These are phyloP conservation scores for Aspergillus sp. DNA, from an alignment of 2,329 filamentous ascomycete genomes.

Conservation along the genomic window DNA sequence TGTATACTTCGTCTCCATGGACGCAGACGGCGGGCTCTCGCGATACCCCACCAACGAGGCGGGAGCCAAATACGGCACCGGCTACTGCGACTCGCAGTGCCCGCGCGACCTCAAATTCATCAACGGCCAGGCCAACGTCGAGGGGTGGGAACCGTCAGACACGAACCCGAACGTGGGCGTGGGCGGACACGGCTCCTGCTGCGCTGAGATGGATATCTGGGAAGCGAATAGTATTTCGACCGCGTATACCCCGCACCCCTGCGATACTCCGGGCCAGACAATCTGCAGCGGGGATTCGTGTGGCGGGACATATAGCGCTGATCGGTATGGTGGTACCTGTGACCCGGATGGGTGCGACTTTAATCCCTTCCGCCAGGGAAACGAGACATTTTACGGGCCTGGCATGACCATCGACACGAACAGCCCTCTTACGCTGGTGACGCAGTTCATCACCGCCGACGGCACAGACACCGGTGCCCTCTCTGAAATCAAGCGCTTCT, in stretches of 20 bases:
- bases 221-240: constrained; percentile 67
- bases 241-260: constrained; percentile 67
- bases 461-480: constrained; percentile 55
- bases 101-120: constrained; percentile 50
- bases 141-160: constrained; percentile 52
- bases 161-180: constrained; percentile 57
- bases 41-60: constrained; percentile 55
- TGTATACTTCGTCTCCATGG: constrained; percentile 65
- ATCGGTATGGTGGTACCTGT: constrained; percentile 63
- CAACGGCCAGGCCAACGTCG: constrained; percentile 54
- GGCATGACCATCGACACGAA: constrained; percentile 57
- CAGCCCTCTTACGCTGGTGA: constrained; percentile 64
- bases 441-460: constrained; percentile 61
- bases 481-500: constrained; percentile 63
- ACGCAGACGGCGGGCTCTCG: constrained; percentile 58
- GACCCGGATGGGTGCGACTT: constrained; percentile 71
- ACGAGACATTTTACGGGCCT: constrained; percentile 63
- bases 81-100: constrained; percentile 65
- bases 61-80: constrained; percentile 61
- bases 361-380: constrained; percentile 67
- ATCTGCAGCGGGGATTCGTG: constrained; percentile 54
- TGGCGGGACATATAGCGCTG: constrained; percentile 53
- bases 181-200: constrained; percentile 61
- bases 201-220: constrained; percentile 69
- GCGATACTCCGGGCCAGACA: constrained; percentile 51